Percentiles rank a stretch among this genome's conserved stretches.
Conservation (phyloP, 192 early-diverging fungal species). For the Dissophora globulifera region DNA sequence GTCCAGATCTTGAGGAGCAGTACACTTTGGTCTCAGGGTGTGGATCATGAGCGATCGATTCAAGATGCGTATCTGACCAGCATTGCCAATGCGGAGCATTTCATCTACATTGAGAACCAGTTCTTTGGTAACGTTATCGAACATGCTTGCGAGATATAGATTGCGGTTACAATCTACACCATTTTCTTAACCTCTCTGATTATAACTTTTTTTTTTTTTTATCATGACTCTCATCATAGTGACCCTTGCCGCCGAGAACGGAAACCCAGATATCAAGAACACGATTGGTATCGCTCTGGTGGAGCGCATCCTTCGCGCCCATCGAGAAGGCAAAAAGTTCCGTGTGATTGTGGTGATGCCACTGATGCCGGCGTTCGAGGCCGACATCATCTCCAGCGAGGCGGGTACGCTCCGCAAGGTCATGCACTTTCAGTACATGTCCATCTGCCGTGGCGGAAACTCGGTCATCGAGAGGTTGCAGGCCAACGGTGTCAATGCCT, state of each 20-base stretch:
- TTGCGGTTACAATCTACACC: too few species aligned
- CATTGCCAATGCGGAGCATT: conserved; percentile 83
- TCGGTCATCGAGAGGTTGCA: conserved; percentile 71
- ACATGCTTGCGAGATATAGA: too few species aligned
- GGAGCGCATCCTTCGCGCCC: conserved; percentile 79
- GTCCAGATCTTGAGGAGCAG: conserved; percentile 80
- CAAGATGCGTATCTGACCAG: conserved; percentile 82
- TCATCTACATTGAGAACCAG: conserved; percentile 96
- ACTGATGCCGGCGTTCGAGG: conserved; percentile 89
- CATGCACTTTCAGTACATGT: conserved; percentile 85
- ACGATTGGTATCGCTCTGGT: conserved; percentile 83
- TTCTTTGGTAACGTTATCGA: conserved; percentile 78
- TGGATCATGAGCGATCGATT: conserved; percentile 75
- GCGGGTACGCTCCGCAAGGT: conserved; percentile 78
- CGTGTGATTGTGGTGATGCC: conserved; percentile 87
- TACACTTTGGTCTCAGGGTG: conserved; percentile 77
- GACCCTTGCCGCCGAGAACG: conserved; percentile 57
- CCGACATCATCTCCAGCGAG: conserved; percentile 79
- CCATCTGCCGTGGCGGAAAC: conserved; percentile 82
- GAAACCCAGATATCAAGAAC: conserved; percentile 76
- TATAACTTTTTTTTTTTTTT: not conserved
- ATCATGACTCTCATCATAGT: conserved; percentile 35
- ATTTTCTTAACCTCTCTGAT: too few species aligned
- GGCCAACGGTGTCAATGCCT: conserved; percentile 64
- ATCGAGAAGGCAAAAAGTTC: conserved; percentile 74